Base-by-base conservation (phyloP, 108 stramenopile species). In the Fistulifera solaris region DNA sequence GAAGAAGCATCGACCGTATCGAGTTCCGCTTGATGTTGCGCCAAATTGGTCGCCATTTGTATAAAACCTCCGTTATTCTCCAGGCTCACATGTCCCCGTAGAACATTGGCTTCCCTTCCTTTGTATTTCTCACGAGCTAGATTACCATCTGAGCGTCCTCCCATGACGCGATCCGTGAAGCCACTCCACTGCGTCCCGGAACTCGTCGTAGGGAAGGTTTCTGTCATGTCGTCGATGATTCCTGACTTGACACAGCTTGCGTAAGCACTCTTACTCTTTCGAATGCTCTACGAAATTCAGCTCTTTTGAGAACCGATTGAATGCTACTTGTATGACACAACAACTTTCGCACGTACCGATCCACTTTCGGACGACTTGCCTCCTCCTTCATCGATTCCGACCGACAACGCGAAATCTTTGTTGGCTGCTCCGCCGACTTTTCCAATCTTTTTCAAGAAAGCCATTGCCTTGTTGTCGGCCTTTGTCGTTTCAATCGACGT, bases 41-140 rank as follows among this genome's bases (percentile, higher is more conserved):
- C 61, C 48, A 88, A 48, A 68, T 84, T 80, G 2, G 80, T 81
- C 10, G 76, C 82, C 87, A 88, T 88, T 60, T 88, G 87, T 25
- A 88, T 54, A 57, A 88, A 88, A 12, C 82, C 87, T 0, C 80
- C 83, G 60, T 80, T 69, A 38, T 84, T 79, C 2, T 67, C 58
- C n/a, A 76, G 17, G 7, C 78, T 75, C 14, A 88, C 80, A 15
- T 65, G 58, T 0, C 80, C 87, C 7, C 63, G 53, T 15, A 83
- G 43, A 12, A 87, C 80, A 66, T 83, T 83, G 27, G 65, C 12
- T 17, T 17, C 26, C n/a, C 55, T 39, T 14, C 61, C 72, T 19
- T 67, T 14, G 23, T 69, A 46, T 15, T 59, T 31, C 40, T 71
- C 70, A 35, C 75, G 58, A 1, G 23, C 46, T 10, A 76, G 21